Evolutionary conservation across 495 filamentous ascomycete species (phyloP), one percentile per base, ranked within the genome.

Genomic region (Usnea hakonensis): DNA sequence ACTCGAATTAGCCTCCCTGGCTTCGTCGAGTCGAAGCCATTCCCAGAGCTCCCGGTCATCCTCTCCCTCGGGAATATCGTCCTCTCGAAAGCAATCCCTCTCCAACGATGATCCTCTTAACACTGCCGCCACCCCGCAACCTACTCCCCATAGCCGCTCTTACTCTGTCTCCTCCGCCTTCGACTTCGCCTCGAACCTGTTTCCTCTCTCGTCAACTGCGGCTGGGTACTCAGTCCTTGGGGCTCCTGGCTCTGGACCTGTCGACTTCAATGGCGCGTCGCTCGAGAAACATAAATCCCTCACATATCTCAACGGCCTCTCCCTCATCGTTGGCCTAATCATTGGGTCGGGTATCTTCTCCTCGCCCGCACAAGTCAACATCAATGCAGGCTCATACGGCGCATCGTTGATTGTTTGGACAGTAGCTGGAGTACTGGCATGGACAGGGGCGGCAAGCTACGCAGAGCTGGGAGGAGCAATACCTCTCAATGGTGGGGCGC

Each of bases 261-360:
- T 83, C 16, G 82, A 83, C 56, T 72, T 79, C 55, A 72, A 77
- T 53, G 72, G 70, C 61, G 81, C 74, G 23, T 88, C 86, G 11
- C 74, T 98, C 64, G 94, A 98, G 77, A 91, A 90, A 70, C 89
- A 95, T 75, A 98, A 98, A 78, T 93, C 90, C 1, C 72, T 98
- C 69, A 96, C 95, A 19, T 97, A 93, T 67, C 70, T 97, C 36
- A 98, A 97, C 74, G 93, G 95, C 0, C 73, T 98, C 38, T 93
- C 90, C 21, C 77, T 98, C 21, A 87, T 97, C 21, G 83, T 97
- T 13, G 93, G 95, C 8, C 69, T 98, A 54, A 94, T 97, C 71
- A 97, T 98, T 67, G 94, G 94, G n/a, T 92, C 89, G 21, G 94
- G 94, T 2, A 97, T 98, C 68, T 98, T 98, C 75, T 93, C 90